Base-by-base conservation (phyloP, 371 early-diverging fungal species). In the Chytridium lagenaria region DNA sequence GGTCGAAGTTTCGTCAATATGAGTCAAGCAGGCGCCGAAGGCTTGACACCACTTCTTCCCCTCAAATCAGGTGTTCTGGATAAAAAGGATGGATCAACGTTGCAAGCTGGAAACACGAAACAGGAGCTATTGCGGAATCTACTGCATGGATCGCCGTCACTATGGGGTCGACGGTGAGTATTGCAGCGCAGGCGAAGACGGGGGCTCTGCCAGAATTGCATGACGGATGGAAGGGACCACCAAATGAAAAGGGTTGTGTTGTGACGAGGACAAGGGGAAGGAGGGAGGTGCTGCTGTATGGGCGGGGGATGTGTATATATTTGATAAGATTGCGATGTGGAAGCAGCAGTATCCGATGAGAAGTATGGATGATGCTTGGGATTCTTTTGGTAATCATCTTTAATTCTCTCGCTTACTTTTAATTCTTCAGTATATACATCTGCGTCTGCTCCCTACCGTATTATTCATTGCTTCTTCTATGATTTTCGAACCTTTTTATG, bases 261-360 rank as follows among this genome's bases (percentile, higher is more conserved):
- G 44, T 50, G 0, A 36, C 34, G 1, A 57, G 74, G n/a, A 69
- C 66, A 1, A 69, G 69, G 30, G 74, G 74, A 34, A 40, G 70
- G 38, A 36, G 74, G 26, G 61, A 19, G 26, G 66, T 74, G 0
- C n/a, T 26, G 34, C 22, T 74, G 49, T 52, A 40, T 10, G 59
- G 49, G 49, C 66, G n/a, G 69, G 49, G 22, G 74, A 74, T 34
- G 74, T 74, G 37, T 34, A 34, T 0, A 26, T 74, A 26, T 74
- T 74, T 38, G 74, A 74, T 38, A 5, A 39, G 22, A 69, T 74
- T 26, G 69, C 74, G 50, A 33, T 31, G 31, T 74, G 74, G 74
- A 74, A 69, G 34, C 7, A 22, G 61, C 31, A 61, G 26, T 33
- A 61, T 23, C 63, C 59, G 0, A 23, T 10, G 31, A 44, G 31